Evolutionary conservation across 345 rosid species (phyloP), one percentile per base, ranked within the genome.

Genomic region (Dimocarpus longan): DNA sequence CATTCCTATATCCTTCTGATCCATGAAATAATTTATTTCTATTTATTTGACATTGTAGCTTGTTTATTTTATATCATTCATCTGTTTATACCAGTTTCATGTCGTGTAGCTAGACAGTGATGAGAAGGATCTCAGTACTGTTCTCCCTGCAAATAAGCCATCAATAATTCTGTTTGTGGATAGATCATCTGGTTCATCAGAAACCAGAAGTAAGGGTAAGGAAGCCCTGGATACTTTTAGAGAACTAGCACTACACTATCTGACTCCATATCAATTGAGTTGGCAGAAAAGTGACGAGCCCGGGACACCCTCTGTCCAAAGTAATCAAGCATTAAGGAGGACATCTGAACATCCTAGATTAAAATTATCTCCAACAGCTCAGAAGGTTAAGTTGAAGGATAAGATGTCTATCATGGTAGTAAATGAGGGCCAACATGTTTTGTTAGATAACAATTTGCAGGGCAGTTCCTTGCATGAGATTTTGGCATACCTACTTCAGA

Each of bases 81-180:
- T 70, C 44, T 22, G 39, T 76, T 37, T 52, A 37, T 39, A 50
- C 39, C 37, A 13, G 37, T 66, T 66, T 82, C 79, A 26, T 70
- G 43, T 81, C 72, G 46, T 88, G 89, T 80, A 96, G 99, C 85
- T 96, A 78, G 91, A 87, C 78, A 85, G 82, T 63, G 80, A 88
- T 75, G 86, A 82, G 71, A 88, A 82, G 74, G 87, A 88, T 81
- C 73, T 82, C 72, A 88, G 84, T 78, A 84, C 84, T 59, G 82
- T 82, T 79, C 84, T 95, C 74, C 93, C 97, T 71, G 86, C 89
- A 86, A 84, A 86, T 81, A 85, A 87, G 85, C 93, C 97, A 24
- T 96, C 97, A 0, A 74, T 91, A 56, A 86, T 96, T 81, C 90
- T 96, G 60, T 91, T 96, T 82, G 92, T 96, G 79, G 99, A 94